Evolutionary conservation across 352 stramenopile species (phyloP).

Genomic region (Pythium rhizo-oryzae): DNA sequence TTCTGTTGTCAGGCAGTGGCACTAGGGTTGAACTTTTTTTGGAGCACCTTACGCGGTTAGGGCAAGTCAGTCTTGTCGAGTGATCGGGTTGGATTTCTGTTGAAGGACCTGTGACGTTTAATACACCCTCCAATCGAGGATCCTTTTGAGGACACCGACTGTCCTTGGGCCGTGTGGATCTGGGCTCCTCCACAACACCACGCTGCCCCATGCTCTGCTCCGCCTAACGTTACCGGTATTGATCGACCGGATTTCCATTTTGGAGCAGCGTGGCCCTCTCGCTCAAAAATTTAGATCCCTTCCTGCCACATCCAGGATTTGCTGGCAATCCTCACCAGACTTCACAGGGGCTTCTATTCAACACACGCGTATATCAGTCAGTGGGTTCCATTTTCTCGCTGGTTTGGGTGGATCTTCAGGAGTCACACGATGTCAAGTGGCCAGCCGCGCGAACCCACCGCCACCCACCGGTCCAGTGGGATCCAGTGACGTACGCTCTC

Average conservation of each 20-base stretch:
- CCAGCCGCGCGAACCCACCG: background rate
- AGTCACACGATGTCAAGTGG: background rate
- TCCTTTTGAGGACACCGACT: too few relatives aligned
- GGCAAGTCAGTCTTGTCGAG: slow-evolving; percentile 19
- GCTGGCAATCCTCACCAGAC: too few relatives aligned
- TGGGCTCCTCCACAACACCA: too few relatives aligned
- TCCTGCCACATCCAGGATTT: too few relatives aligned
- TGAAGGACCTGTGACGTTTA: background rate
- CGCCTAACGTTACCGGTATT: too few relatives aligned
- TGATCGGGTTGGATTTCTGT: background rate
- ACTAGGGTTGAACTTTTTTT: slow-evolving; percentile 17
- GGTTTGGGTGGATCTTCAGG: background rate
- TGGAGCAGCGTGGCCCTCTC: background rate
- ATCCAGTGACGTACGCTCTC: background rate
- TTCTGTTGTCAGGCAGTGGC: background rate
- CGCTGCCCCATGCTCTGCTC: too few relatives aligned
- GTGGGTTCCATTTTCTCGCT: background rate
- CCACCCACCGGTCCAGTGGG: background rate
- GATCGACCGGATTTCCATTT: too few relatives aligned
- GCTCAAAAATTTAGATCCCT: background rate
- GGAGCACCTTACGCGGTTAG: slow-evolving; percentile 13
- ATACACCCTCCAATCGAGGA: background rate
- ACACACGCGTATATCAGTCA: background rate
- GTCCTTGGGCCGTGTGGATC: too few relatives aligned
- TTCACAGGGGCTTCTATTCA: background rate